Evolutionary conservation across 495 filamentous ascomycete species (phyloP), one percentile per base, ranked within the genome.

Genomic region (Neurospora sp.): DNA sequence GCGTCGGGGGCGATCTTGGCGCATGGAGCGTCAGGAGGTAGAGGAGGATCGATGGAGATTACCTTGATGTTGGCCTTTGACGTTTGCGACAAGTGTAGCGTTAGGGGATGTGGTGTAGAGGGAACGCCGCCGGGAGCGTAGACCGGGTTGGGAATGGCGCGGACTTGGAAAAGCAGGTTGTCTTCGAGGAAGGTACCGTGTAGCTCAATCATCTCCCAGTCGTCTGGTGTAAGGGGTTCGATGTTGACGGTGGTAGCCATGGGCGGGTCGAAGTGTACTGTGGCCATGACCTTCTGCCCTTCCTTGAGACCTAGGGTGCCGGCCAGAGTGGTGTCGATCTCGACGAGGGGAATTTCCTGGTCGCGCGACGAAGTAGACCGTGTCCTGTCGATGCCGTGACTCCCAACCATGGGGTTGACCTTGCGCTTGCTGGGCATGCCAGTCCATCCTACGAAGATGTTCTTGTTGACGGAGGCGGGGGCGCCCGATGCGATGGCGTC

Each of bases 181-280:
- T 97, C 87, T 80, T 99, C 96, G 27, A 99, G 83, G 78, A 98
- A 99, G 35, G 90, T 94, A 5, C 96, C 96, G 81, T 98, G 96
- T 2, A 98, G 85, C 78, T 99, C 96, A 75, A 99, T 99, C 76
- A 98, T 94, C 89, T 98, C 96, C 96, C 96, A 99, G 78, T 99
- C 96, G 73, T 93, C 92, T 3, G 94, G 89, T 1, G 96, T 98
- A 75, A 98, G 83, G 70, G 96, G 96, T 79, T 99, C 96, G 75
- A 99, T 98, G 76, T 97, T 92, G 78, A 99, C 90, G 2, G 94
- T 97, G 80, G 96, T 92, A 42, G 93, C 93, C 71, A 95, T 82
- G 0, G 94, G 94, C 59, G 94, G 94, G 79, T 98, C 94, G 48
- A 97, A 81, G 79, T 98, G 96, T 73, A 99, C 86, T 59, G 79